These are phyloP conservation scores for Lactifluus rugatus DNA, from an alignment of 768 basidiomycete genomes.

Conservation along the genomic window DNA sequence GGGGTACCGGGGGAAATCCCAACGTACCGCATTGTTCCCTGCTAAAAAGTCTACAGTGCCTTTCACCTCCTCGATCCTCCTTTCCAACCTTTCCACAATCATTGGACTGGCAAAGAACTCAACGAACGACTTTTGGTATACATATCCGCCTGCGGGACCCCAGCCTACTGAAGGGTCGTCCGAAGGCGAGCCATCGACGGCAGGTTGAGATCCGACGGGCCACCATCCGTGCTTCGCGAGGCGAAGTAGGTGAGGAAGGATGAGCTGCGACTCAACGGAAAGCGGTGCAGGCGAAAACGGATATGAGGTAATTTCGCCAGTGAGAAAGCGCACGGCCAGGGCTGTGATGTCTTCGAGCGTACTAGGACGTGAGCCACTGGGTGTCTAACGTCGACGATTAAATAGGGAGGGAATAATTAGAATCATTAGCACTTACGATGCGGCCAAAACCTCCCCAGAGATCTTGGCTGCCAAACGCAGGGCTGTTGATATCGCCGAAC, in stretches of 20 bases:
- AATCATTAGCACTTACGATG: slow-evolving; percentile 32
- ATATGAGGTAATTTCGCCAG: slow-evolving; percentile 60
- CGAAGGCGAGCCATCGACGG: slow-evolving; percentile 71
- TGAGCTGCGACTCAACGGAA: slow-evolving; percentile 70
- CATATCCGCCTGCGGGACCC: slow-evolving; percentile 88
- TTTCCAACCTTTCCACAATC: slow-evolving; percentile 52
- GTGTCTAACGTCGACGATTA: background rate
- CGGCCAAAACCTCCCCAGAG: slow-evolving; percentile 66
- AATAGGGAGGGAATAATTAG: background rate
- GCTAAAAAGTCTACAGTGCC: slow-evolving; percentile 83
- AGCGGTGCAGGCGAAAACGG: slow-evolving; percentile 85
- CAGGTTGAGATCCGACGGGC: slow-evolving; percentile 96
- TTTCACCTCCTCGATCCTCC: slow-evolving; percentile 43
- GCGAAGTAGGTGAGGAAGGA: slow-evolving; percentile 64
- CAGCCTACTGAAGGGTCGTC: slow-evolving; percentile 80
- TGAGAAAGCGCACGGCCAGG: slow-evolving; percentile 75
- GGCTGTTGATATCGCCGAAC: slow-evolving; percentile 95
- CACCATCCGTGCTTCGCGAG: slow-evolving; percentile 80
- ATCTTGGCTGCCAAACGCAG: slow-evolving; percentile 79
- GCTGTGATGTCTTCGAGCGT: slow-evolving; percentile 52
- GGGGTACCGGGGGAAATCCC: background rate
- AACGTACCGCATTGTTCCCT: slow-evolving; percentile 58
- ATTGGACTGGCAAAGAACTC: slow-evolving; percentile 79
- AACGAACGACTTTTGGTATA: slow-evolving; percentile 96
- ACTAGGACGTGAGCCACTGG: slow-evolving; percentile 1